Evolutionary conservation across 805 yeast species (phyloP).

Genomic region (Myxozyma neglecta): DNA sequence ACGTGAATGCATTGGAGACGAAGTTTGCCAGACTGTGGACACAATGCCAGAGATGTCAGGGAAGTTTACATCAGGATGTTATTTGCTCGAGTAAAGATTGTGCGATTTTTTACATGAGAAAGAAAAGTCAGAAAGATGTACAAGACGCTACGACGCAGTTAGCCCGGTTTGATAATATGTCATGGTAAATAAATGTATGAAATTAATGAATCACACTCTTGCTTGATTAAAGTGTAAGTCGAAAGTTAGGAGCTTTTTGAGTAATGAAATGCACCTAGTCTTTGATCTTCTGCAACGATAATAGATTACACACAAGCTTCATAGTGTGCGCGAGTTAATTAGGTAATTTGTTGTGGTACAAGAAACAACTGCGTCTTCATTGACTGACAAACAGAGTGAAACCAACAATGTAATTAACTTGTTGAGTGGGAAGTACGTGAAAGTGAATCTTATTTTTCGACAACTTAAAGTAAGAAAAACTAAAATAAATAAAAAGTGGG

Average conservation of each 20-base stretch:
- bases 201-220: neutral
- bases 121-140: slow-evolving; percentile 75
- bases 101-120: slow-evolving; percentile 96
- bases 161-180: slow-evolving; percentile 57
- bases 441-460: too few relatives aligned
- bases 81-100: slow-evolving; percentile 94
- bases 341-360: too few relatives aligned
- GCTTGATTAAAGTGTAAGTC: neutral
- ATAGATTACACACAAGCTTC: too few relatives aligned
- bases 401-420: too few relatives aligned
- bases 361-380: too few relatives aligned
- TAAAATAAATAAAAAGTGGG: too few relatives aligned
- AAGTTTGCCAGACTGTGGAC: slow-evolving; percentile 93
- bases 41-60: slow-evolving; percentile 97
- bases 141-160: slow-evolving; percentile 57
- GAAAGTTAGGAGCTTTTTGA: neutral
- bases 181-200: slow-evolving; percentile 12
- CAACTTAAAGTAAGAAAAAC: too few relatives aligned
- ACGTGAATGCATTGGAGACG: slow-evolving; percentile 75
- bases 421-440: too few relatives aligned
- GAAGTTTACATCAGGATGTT: slow-evolving; percentile 92
- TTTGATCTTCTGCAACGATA: too few relatives aligned
- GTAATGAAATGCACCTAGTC: neutral
- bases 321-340: too few relatives aligned
- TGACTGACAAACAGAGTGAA: too few relatives aligned